These are phyloP conservation scores for Globisporangium lucens DNA, from an alignment of 352 stramenopile genomes.

Conservation along the genomic window DNA sequence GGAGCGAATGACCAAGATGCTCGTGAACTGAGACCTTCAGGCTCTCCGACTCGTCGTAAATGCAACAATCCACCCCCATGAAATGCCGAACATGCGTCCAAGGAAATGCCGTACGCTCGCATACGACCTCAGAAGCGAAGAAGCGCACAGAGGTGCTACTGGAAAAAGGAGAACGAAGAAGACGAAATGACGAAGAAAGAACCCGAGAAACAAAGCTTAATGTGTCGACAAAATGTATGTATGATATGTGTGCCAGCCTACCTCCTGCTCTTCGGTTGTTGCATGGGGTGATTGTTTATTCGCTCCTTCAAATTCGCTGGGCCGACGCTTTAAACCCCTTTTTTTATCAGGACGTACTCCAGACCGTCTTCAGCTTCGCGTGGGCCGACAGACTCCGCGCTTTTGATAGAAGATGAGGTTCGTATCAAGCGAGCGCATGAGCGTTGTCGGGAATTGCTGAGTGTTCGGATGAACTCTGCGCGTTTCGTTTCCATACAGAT, in stretches of 20 bases:
- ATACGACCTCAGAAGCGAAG: background rate
- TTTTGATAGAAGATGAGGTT: too few species aligned
- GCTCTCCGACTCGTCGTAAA: background rate
- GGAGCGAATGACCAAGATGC: background rate
- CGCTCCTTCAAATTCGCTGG: background rate
- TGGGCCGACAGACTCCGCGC: too few species aligned
- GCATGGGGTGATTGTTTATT: background rate
- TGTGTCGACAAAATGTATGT: constrained; percentile 13
- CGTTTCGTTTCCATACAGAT: background rate
- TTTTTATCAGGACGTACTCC: background rate
- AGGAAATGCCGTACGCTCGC: constrained; percentile 5
- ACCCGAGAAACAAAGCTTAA: background rate
- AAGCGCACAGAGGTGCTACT: background rate
- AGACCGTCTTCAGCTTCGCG: background rate
- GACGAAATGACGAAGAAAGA: background rate
- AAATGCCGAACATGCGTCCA: constrained; percentile 3
- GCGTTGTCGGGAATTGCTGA: background rate
- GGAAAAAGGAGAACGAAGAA: background rate
- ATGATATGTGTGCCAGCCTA: background rate
- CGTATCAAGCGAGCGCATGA: background rate
- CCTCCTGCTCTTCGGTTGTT: too few species aligned
- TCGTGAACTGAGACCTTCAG: background rate
- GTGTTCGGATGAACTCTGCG: too few species aligned
- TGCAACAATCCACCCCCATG: background rate
- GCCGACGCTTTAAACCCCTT: too few species aligned